Evolutionary conservation across 2,329 filamentous ascomycete species (phyloP).

Genomic region (Penicillium crustosum): DNA sequence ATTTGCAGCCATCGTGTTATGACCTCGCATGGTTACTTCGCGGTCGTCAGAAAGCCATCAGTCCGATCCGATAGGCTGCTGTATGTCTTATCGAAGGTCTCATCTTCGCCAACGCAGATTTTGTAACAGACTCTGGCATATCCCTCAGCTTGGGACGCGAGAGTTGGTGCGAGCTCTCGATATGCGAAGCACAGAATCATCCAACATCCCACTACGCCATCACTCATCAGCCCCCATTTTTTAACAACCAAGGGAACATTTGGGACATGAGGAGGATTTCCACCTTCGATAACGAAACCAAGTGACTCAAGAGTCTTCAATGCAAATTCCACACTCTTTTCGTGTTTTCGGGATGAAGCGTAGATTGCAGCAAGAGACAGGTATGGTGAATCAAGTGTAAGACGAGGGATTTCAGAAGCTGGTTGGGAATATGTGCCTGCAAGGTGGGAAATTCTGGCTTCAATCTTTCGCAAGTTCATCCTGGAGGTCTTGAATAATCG

Average conservation of each 20-base stretch:
- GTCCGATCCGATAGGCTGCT: constrained; percentile 9
- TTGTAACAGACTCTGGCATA: constrained; percentile 36
- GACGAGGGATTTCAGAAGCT: constrained; percentile 26
- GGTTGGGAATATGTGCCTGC: constrained; percentile 26
- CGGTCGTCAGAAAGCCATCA: background rate
- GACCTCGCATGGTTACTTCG: background rate
- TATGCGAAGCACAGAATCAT: constrained; percentile 31
- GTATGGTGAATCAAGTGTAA: constrained; percentile 18
- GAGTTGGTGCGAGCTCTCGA: constrained; percentile 15
- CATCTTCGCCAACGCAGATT: constrained; percentile 40
- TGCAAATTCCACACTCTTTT: constrained; percentile 19
- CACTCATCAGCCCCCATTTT: constrained; percentile 34
- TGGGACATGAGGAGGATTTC: constrained; percentile 3
- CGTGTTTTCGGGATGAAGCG: background rate
- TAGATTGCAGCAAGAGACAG: constrained; percentile 23
- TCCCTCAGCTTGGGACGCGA: constrained; percentile 24
- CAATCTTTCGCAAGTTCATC: constrained; percentile 10
- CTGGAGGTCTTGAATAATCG: background rate
- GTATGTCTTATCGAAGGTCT: constrained; percentile 31
- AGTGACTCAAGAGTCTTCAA: constrained; percentile 28
- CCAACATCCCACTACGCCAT: constrained; percentile 33
- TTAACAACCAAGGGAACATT: constrained; percentile 14
- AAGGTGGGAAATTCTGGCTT: constrained; percentile 16
- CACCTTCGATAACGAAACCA: constrained; percentile 29
- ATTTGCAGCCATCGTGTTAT: background rate